Evolutionary conservation across 2,329 filamentous ascomycete genomes (phyloP).

Genomic region (Zopfia rhizophila): DNA sequence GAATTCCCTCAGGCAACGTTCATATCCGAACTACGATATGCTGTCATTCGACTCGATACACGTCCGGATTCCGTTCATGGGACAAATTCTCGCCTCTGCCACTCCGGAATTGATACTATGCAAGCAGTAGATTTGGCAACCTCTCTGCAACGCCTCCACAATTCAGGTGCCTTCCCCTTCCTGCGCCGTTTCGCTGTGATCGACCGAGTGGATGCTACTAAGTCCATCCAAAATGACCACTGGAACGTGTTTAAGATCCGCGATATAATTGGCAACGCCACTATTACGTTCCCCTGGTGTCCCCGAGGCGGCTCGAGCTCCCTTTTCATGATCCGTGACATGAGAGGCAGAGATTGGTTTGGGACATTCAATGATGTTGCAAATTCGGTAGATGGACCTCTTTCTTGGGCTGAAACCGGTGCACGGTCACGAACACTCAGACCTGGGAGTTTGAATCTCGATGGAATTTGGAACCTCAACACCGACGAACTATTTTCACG

Average conservation of each 20-base stretch:
- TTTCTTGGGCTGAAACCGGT: constrained; percentile 13
- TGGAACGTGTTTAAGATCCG: constrained; percentile 27
- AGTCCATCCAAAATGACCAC: constrained; percentile 12
- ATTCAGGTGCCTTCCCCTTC: constrained; percentile 18
- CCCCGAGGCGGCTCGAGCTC: constrained; percentile 26
- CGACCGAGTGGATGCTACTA: constrained; percentile 15
- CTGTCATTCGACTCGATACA: constrained; percentile 16
- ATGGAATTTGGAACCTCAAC: constrained; percentile 15
- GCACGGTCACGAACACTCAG: constrained; percentile 1
- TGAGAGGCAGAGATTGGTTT: constrained; percentile 21
- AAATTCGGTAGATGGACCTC: constrained; percentile 17
- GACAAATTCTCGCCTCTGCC: constrained; percentile 14
- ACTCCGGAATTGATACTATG: constrained; percentile 11
- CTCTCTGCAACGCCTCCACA: constrained; percentile 11
- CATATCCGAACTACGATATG: constrained; percentile 15
- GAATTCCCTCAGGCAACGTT: constrained; percentile 1
- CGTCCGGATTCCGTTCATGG: constrained; percentile 6
- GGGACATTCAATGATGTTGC: constrained; percentile 18
- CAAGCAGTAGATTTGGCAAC: constrained; percentile 11
- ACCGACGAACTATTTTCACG: constrained; percentile 4
- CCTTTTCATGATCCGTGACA: constrained; percentile 25
- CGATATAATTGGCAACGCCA: constrained; percentile 1
- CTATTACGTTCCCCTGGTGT: constrained; percentile 23
- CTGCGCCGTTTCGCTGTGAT: constrained; percentile 22
- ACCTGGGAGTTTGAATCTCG: background rate